These are phyloP conservation scores for Chlamydomonas schloesseri DNA, from an alignment of 139 green algal species.

Conservation along the genomic window DNA sequence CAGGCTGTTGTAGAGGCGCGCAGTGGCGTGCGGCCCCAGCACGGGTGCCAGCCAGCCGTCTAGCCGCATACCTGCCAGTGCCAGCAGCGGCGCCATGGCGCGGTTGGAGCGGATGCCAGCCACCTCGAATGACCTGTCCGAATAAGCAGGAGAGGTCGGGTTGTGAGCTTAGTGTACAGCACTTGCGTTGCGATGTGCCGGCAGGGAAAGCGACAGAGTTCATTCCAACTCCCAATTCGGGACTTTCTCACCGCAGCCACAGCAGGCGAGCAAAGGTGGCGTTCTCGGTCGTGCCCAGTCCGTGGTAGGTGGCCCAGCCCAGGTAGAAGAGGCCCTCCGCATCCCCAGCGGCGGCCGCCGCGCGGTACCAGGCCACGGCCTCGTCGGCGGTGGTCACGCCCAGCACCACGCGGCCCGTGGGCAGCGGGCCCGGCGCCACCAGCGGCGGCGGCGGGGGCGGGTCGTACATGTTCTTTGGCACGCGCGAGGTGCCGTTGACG, in stretches of 20 bases:
- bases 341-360: slow-evolving; percentile 16
- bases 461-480: background rate
- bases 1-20: background rate
- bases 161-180: too few relatives aligned
- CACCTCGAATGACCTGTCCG: slow-evolving; percentile 17
- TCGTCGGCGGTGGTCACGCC: background rate
- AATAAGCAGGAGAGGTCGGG: too few relatives aligned
- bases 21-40: background rate
- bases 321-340: slow-evolving; percentile 49
- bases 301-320: slow-evolving; percentile 49
- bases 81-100: slow-evolving; percentile 28
- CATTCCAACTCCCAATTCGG: too few relatives aligned
- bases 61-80: slow-evolving; percentile 33
- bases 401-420: background rate
- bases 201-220: too few relatives aligned
- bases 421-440: background rate
- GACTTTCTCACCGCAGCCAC: slow-evolving; percentile 38
- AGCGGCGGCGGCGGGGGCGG: slow-evolving; percentile 13
- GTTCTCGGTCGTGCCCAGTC: slow-evolving; percentile 40
- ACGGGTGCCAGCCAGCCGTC: slow-evolving; percentile 33
- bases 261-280: slow-evolving; percentile 15
- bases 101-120: slow-evolving; percentile 6
- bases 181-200: too few relatives aligned
- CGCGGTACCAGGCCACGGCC: slow-evolving; percentile 35
- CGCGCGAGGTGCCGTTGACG: background rate